Base-by-base conservation (phyloP, 2,329 filamentous ascomycete species). In the Fusarium coicis region DNA sequence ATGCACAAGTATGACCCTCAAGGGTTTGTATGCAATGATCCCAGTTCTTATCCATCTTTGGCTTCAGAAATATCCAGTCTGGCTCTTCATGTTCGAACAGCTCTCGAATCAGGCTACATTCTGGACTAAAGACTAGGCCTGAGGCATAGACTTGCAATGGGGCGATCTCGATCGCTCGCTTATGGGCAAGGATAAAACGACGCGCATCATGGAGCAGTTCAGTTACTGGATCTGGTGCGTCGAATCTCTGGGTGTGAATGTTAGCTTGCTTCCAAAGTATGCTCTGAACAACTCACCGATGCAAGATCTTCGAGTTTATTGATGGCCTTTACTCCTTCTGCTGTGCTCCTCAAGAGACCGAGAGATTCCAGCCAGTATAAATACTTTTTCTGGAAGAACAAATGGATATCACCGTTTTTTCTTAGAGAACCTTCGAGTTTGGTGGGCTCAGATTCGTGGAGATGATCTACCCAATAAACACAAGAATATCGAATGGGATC, bases 191-290 rank as follows among this genome's bases (percentile, higher is more conserved):
- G 2, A 60, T 7, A 3, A 60, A 43, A 3, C 46, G 57, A 4
- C 7, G 44, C 0, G 30, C 36, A 28, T 60, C 46, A 12, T 7
- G 5, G 1, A 37, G 16, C 0, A 52, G 15, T 0, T 10, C 2
- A 0, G 0, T 21, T 0, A 58, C 23, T 16, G 40, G 0, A 0
- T 2, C 6, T 2, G 37, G 6, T 6, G 2, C 16, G 0, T 6
- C 8, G 11, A 4, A 14, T 4, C 1, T 34, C 53, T 43, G 4
- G 0, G 4, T 21, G 7, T 9, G 1, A 2, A 21, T 19, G 16
- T 43, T 21, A 43, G 16, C 9, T 7, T 10, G 0, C 1, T 4
- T 7, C 4, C 1, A 16, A 6, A 0, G 10, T 2, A 11, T 32
- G 12, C 2, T 9, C 2, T 4, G 16, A 3, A 2, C 0, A 34